Evolutionary conservation across 83 land plant species (phyloP), one percentile per base, ranked within the genome.

Genomic region (Thuja plicata): DNA sequence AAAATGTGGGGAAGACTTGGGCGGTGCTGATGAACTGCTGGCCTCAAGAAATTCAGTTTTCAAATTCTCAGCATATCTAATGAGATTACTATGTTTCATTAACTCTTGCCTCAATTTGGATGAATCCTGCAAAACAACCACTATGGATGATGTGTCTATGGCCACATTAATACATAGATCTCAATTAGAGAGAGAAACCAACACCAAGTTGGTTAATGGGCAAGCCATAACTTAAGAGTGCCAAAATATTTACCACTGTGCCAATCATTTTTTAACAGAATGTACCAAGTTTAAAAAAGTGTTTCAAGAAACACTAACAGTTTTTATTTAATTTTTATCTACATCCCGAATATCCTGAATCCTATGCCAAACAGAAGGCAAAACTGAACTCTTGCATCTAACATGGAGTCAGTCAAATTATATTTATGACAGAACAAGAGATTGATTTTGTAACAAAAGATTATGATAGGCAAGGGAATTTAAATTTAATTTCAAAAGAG

Each of bases 1-100:
- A 15, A 94, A 89, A 24, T 87, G 90, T 19, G 79, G 16, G n/a
- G 86, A 84, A 77, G 86, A 80, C 45, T 76, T 62, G 52, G 94
- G 93, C 16, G 87, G 71, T 54, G 93, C 86, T 89, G 94, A 91
- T 4, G 92, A 90, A 50, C 94, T 71, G 79, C 80, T 89, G 84
- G 89, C 87, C 15, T 93, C 92, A 38, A 94, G n/a, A 38, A 89
- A 88, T 43, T 92, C 91, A 43, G 41, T 85, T 81, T 91, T 95
- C 13, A 88, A 86, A 85, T 90, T 89, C 70, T 94, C 95, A 37
- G 93, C 87, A 87, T 92, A 94, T 78, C 76, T 89, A 17, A 94
- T 91, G 83, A 95, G 91, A 86, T 95, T 95, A 45, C 55, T 89
- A 89, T 95, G 91, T 73, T 91, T 88, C 87, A 91, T 34, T 15